phyloP scores from a whole-genome alignment of 371 early-diverging fungal species.

The Mortierella sp. region DNA sequence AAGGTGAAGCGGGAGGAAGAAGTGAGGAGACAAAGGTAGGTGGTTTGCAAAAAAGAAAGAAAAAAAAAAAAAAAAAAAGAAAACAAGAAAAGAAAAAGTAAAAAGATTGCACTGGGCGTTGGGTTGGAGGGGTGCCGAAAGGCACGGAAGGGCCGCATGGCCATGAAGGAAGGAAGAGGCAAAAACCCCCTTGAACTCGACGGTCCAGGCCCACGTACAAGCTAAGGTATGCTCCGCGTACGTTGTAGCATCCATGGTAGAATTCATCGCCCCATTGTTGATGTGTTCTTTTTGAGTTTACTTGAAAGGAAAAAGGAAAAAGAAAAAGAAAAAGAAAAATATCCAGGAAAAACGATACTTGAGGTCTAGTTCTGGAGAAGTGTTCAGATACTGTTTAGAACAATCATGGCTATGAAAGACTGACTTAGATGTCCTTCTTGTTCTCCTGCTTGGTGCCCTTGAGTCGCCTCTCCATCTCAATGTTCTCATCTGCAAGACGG shows the following conservation, averaged over 20 bases:
- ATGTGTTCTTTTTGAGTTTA: too few relatives aligned
- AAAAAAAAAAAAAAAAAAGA: background rate
- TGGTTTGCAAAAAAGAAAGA: background rate
- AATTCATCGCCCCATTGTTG: too few relatives aligned
- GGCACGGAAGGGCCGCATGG: too few relatives aligned
- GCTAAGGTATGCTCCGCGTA: too few relatives aligned
- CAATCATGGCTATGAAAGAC: background rate
- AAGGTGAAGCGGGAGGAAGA: conserved; percentile 20
- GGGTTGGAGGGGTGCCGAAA: too few relatives aligned
- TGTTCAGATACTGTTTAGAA: background rate
- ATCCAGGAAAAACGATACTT: background rate
- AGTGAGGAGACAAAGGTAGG: background rate
- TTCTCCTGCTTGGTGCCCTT: conserved; percentile 19
- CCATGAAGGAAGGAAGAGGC: too few relatives aligned
- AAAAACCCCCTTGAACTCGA: too few relatives aligned
- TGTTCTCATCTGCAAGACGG: conserved; percentile 78
- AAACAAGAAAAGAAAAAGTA: background rate
- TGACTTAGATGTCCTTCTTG: conserved; percentile 46
- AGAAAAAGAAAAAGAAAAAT: too few relatives aligned
- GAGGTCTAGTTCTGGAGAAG: background rate
- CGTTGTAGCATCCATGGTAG: too few relatives aligned
- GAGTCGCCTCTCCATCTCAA: conserved; percentile 64
- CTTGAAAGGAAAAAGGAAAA: too few relatives aligned
- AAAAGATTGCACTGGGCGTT: background rate
- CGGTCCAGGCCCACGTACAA: too few relatives aligned